Evolutionary conservation across 768 basidiomycete species (phyloP).

Genomic region (Suillus sp.): DNA sequence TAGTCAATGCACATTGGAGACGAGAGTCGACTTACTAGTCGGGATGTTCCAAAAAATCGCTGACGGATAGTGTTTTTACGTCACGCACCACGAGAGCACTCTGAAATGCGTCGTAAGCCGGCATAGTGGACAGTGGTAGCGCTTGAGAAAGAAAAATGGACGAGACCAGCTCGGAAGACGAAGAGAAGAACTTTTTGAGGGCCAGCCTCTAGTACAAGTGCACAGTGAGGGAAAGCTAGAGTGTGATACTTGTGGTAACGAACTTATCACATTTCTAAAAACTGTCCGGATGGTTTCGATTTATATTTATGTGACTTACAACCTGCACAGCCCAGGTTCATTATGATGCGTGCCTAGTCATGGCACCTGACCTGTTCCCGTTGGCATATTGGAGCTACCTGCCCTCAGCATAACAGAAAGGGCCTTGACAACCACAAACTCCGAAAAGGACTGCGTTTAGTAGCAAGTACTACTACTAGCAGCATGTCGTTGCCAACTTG

Average conservation of each 20-base stretch:
- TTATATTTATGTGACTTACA: background rate
- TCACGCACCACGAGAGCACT: constrained; percentile 12
- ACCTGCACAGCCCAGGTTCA: background rate
- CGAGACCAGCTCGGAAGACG: constrained; percentile 29
- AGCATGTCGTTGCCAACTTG: background rate
- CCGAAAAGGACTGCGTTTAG: background rate
- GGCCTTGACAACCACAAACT: background rate
- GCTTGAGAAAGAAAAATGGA: constrained; percentile 7
- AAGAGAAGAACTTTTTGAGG: constrained; percentile 11
- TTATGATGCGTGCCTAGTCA: background rate
- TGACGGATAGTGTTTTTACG: constrained; percentile 15
- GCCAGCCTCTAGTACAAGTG: constrained; percentile 15
- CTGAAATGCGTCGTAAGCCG: background rate
- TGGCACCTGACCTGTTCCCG: background rate
- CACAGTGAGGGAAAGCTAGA: background rate
- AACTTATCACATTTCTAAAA: background rate
- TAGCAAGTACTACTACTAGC: background rate
- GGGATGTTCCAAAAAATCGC: constrained; percentile 34
- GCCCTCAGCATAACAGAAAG: background rate
- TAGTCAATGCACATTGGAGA: background rate
- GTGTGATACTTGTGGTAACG: too few species aligned
- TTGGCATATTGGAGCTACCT: background rate
- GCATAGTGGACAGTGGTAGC: constrained; percentile 7
- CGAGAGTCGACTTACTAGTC: constrained; percentile 32
- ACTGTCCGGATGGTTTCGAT: background rate